Base-by-base conservation (phyloP, 495 filamentous ascomycete genomes). In the Halenospora varia region DNA sequence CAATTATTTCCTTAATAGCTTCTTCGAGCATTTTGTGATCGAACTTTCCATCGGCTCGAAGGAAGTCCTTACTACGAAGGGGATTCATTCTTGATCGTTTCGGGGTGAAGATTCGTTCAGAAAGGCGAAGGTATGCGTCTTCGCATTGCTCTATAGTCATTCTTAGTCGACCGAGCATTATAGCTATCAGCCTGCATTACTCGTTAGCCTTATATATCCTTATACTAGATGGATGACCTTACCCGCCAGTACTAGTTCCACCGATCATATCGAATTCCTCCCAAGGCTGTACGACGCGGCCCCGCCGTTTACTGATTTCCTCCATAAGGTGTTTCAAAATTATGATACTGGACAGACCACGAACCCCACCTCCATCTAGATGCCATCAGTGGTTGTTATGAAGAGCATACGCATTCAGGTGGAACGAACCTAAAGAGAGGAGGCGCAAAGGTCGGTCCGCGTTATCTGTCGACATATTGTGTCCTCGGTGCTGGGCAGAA, bases 271-370 rank as follows among this genome's bases (percentile, higher is more conserved):
- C 69, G 39, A 74, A 74, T 48, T 73, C 75, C 11, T 83, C 75
- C 62, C 74, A 80, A 9, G 79, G 79, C 51, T 80, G 70, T 22
- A 51, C 22, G 4, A 17, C 72, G 72, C 26, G 74, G 66, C 23
- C 71, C 68, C 11, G 72, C 53, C 80, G 69, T 24, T 72, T 73
- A 17, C 74, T 69, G 39, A 81, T 66, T 0, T 59, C 62, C 35
- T 70, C 67, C 68, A 82, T 78, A 15, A 83, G 64, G 4, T 68
- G 52, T 26, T 76, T 71, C 35, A 84, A 69, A 56, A 84, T 80
- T 55, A 74, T 61, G 2, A 83, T 71, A 0, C 73, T 66, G 2
- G 79, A 81, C 20, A 84, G 29, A 1, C 51, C 20, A 19, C 42
- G 42, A 3, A 45, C 42, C 8, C 42, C 42, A 6, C 42, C 42